Percentiles rank a stretch among this genome's conserved stretches.
Conservation (phyloP, 1,284 basidiomycete species). For the Trichosporon asahii region DNA sequence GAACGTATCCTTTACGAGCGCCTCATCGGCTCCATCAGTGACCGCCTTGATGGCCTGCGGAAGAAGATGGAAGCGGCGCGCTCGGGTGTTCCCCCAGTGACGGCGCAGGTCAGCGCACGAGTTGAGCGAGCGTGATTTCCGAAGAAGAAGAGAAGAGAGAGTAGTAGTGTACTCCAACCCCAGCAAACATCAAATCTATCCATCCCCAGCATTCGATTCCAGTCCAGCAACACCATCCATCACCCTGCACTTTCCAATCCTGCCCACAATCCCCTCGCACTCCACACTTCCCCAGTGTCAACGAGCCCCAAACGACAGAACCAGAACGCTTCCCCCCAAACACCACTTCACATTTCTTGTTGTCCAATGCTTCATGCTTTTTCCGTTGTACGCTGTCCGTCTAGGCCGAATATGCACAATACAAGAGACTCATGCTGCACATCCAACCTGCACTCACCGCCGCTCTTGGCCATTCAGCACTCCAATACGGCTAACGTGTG, state of each 20-base stretch:
- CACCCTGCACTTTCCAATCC: not conserved
- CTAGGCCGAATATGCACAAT: not conserved
- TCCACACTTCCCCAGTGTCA: not conserved
- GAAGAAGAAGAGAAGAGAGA: not conserved
- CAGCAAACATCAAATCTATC: not conserved
- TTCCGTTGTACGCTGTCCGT: not conserved
- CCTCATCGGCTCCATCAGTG: slow-evolving; percentile 42
- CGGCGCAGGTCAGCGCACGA: not conserved
- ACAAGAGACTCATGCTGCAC: not conserved
- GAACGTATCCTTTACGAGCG: slow-evolving; percentile 75
- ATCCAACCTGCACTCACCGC: too few species aligned
- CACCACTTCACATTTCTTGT: slow-evolving; percentile 1
- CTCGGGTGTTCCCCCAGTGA: not conserved
- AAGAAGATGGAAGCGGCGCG: slow-evolving; percentile 20
- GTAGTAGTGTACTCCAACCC: not conserved
- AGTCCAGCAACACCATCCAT: not conserved
- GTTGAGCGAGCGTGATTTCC: not conserved
- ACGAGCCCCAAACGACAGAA: not conserved
- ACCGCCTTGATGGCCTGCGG: slow-evolving; percentile 25
- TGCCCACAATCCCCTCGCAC: not conserved
- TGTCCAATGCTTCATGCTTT: not conserved
- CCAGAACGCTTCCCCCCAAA: not conserved
- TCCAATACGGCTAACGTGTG: not conserved
- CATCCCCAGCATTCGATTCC: slow-evolving; percentile 2
- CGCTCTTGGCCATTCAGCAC: too few species aligned